Conservation (phyloP, 2,329 filamentous ascomycete genomes). For the Clarireedia hainanense region DNA sequence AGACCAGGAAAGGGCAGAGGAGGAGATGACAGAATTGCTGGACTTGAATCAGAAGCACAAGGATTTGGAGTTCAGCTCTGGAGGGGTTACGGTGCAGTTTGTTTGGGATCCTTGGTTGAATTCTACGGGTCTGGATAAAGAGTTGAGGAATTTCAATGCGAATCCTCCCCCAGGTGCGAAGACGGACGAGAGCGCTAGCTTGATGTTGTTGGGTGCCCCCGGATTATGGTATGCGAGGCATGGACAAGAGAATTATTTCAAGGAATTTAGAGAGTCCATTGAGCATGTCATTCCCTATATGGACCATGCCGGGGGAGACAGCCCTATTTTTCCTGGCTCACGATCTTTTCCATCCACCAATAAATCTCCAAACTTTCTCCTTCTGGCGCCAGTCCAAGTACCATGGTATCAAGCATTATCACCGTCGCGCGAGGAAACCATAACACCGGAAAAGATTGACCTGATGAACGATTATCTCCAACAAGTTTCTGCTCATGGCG, state of each 20-base stretch:
- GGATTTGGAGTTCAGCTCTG: slow-evolving; percentile 37
- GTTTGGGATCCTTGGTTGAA: slow-evolving; percentile 59
- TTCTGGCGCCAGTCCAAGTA: slow-evolving; percentile 30
- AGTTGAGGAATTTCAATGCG: slow-evolving; percentile 33
- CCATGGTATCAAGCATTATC: slow-evolving; percentile 25
- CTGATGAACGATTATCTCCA: slow-evolving; percentile 46
- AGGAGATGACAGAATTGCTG: slow-evolving; percentile 31
- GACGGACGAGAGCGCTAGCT: slow-evolving; percentile 31
- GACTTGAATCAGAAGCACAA: slow-evolving; percentile 34
- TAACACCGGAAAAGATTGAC: slow-evolving; percentile 41
- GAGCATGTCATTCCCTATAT: slow-evolving; percentile 36
- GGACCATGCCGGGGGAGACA: slow-evolving; percentile 26
- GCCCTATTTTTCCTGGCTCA: slow-evolving; percentile 11
- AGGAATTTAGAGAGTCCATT: slow-evolving; percentile 39
- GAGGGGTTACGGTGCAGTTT: slow-evolving; percentile 44
- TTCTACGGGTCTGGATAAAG: slow-evolving; percentile 35
- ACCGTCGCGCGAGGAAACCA: slow-evolving; percentile 32
- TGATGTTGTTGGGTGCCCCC: slow-evolving; percentile 45
- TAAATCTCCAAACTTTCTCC: slow-evolving; percentile 22
- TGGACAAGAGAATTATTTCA: slow-evolving; percentile 37
- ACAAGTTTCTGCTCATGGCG: slow-evolving; percentile 33
- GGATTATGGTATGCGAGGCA: slow-evolving; percentile 49
- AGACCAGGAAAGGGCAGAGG: slow-evolving; percentile 33
- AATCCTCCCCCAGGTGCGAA: slow-evolving; percentile 12
- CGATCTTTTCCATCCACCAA: slow-evolving; percentile 17